Percentiles rank a stretch among this genome's conserved stretches.
phyloP scores from a whole-genome alignment of 2,329 filamentous ascomycete species.

The Tolypocladium ophioglossoides region DNA sequence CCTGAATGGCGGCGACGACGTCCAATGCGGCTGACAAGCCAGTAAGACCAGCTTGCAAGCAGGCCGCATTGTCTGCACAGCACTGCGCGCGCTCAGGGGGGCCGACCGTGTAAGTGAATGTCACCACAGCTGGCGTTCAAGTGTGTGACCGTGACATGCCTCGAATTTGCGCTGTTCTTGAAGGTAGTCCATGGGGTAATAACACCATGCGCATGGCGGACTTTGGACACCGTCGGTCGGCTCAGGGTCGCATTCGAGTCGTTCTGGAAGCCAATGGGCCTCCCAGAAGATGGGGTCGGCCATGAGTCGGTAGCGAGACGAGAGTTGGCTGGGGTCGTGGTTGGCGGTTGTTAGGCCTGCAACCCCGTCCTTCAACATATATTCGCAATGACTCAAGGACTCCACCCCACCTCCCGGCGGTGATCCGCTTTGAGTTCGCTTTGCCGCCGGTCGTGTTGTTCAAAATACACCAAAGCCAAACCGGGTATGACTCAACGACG shows the following conservation, averaged over 20 bases:
- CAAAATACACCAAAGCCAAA: background rate
- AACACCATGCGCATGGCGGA: background rate
- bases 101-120: background rate
- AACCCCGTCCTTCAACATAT: background rate
- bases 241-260: background rate
- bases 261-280: background rate
- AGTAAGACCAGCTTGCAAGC: background rate
- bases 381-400: background rate
- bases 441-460: background rate
- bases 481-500: background rate
- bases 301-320: conserved; percentile 1
- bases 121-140: background rate
- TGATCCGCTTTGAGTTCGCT: no score
- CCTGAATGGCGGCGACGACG: background rate
- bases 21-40: background rate
- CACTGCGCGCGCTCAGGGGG: background rate
- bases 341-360: background rate
- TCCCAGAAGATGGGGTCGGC: background rate
- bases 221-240: background rate
- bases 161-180: background rate
- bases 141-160: background rate
- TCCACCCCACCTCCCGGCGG: background rate
- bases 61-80: background rate
- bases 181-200: no score
- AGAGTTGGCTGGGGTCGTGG: background rate